Conservation (phyloP, 2,329 filamentous ascomycete species). For the Scytalidium sp. region DNA sequence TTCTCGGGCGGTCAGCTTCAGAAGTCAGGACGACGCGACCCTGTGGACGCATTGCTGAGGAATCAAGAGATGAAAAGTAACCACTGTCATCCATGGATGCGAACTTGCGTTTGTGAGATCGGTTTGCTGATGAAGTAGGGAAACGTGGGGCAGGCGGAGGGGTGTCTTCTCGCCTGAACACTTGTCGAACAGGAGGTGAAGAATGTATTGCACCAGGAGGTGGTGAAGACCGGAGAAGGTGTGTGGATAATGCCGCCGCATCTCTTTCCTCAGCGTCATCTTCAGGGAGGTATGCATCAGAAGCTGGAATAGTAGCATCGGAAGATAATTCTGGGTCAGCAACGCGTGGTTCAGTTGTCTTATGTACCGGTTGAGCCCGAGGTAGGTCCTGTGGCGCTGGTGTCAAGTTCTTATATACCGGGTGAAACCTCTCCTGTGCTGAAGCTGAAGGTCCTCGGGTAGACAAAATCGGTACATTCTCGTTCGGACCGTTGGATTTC, state of each 20-base stretch:
- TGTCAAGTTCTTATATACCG: constrained; percentile 19
- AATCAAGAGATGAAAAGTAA: constrained; percentile 95
- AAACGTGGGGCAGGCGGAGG: constrained; percentile 68
- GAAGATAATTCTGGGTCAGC: constrained; percentile 60
- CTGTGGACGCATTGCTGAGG: constrained; percentile 75
- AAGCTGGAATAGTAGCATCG: constrained; percentile 73
- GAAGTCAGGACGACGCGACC: constrained; percentile 66
- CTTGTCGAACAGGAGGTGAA: constrained; percentile 75
- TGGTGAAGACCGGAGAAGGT: constrained; percentile 66
- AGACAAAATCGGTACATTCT: constrained; percentile 39
- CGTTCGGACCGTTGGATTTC: constrained; percentile 53
- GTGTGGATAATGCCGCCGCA: constrained; percentile 17
- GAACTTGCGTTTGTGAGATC: constrained; percentile 71
- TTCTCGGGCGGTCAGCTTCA: constrained; percentile 73
- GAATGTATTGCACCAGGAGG: constrained; percentile 73
- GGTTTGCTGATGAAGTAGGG: constrained; percentile 59
- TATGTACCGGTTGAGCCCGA: constrained; percentile 15
- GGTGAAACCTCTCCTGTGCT: constrained; percentile 15
- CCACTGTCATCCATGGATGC: constrained; percentile 87
- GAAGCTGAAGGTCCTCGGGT: constrained; percentile 11
- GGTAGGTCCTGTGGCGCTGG: constrained; percentile 17
- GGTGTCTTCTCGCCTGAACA: constrained; percentile 61
- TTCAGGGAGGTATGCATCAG: constrained; percentile 55
- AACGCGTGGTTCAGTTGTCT: constrained; percentile 16
- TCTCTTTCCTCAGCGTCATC: constrained; percentile 43